phyloP scores from a whole-genome alignment of 148 eudicot genomes.

The Salicornia ramosissima region DNA sequence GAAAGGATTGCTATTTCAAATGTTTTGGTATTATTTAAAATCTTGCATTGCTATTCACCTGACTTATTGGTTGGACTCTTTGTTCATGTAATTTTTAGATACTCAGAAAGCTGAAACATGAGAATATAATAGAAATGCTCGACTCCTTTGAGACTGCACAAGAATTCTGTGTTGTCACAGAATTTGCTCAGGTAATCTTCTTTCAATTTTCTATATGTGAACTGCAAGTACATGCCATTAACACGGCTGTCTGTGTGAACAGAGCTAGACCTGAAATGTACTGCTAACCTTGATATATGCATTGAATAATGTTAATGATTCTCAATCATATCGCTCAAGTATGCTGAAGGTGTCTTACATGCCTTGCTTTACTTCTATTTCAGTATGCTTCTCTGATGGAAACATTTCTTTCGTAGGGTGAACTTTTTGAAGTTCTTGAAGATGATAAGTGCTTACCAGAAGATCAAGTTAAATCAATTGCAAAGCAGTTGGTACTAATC shows the following conservation, averaged over 20 bases:
- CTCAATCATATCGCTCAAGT: background rate
- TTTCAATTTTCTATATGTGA: conserved; percentile 5
- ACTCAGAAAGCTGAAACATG: conserved; percentile 88
- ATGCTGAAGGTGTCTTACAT: background rate
- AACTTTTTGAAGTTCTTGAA: conserved; percentile 92
- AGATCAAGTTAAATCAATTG: conserved; percentile 95
- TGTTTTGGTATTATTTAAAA: background rate
- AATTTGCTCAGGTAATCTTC: conserved; percentile 82
- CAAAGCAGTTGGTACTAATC: conserved; percentile 81
- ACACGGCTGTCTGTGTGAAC: background rate
- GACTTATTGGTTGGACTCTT: conserved; percentile 4
- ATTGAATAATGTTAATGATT: background rate
- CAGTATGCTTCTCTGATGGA: conserved; percentile 1
- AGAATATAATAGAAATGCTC: conserved; percentile 91
- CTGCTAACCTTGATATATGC: background rate
- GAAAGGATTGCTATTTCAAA: background rate
- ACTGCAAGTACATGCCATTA: background rate
- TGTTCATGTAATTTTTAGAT: conserved; percentile 44
- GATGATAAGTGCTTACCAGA: conserved; percentile 98
- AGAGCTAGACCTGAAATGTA: background rate
- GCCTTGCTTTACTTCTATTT: background rate
- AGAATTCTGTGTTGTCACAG: conserved; percentile 96
- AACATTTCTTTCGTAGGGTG: conserved; percentile 53
- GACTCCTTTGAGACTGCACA: conserved; percentile 95
- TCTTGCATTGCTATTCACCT: background rate